A percentile compares a stretch with the other conserved stretches of the same genome.
Conservation (phyloP, 106 monocot genomes). For the Allium sativum region DNA sequence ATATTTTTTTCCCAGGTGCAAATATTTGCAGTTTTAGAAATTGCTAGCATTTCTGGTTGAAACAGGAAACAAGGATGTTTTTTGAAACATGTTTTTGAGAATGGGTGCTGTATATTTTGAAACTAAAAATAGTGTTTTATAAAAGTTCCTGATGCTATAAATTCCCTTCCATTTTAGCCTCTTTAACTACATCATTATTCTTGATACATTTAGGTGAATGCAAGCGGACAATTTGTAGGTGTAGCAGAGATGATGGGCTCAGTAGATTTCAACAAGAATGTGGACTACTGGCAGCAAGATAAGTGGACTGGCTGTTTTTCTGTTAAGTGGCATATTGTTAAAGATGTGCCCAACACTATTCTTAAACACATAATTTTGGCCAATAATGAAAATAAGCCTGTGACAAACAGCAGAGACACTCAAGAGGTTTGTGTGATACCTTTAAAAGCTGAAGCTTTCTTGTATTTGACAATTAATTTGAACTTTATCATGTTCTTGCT, state of each 20-base stretch:
- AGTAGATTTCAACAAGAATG: constrained; percentile 88
- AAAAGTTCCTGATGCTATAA: too few species aligned
- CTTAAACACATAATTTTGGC: constrained; percentile 76
- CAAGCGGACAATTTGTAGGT: constrained; percentile 92
- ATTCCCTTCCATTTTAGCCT: background rate
- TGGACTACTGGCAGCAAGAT: constrained; percentile 92
- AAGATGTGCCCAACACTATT: constrained; percentile 85
- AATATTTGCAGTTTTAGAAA: too few species aligned
- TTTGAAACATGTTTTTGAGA: too few species aligned
- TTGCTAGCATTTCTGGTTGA: too few species aligned
- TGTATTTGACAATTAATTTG: too few species aligned
- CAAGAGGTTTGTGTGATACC: constrained; percentile 51
- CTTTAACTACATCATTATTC: background rate
- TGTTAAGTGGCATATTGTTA: constrained; percentile 94
- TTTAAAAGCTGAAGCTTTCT: too few species aligned
- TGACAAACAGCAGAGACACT: constrained; percentile 92
- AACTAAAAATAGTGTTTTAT: too few species aligned
- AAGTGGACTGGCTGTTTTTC: constrained; percentile 92
- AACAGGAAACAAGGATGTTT: too few species aligned
- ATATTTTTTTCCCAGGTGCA: too few species aligned
- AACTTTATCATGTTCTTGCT: background rate
- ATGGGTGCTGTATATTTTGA: too few species aligned
- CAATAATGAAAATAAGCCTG: constrained; percentile 90
- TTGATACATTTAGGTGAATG: constrained; percentile 48
- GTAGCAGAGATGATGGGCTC: constrained; percentile 89